Base-by-base conservation (phyloP, 306 rosid species). In the Comarum palustre region DNA sequence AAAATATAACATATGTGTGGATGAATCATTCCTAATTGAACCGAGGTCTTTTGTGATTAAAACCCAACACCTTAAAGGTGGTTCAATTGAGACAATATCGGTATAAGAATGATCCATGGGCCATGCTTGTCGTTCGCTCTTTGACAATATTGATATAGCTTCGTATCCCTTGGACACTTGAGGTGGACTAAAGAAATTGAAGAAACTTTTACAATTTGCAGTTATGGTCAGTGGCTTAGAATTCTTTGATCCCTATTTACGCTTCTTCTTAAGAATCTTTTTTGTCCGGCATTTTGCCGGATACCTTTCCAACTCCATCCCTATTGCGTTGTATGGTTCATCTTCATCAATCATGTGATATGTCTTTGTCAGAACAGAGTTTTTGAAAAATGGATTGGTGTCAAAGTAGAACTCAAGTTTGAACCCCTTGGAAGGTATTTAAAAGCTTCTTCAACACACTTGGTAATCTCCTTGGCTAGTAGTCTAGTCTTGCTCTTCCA, bases 371-470 rank as follows among this genome's bases (percentile, higher is more conserved):
- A 54, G 10, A 11, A 22, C 31, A 54, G 60, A 54, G 31, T 22
- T 54, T 54, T 1, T 81, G 76, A 89, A 91, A 71, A 75, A 87
- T 29, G 97, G 87, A 78, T 89, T 91, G 22, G 90, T 75, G 71
- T 91, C 91, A 45, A 89, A 89, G 84, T 73, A 87, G 78, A 91
- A 91, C 27, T 91, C 90, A 12, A 91, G 90, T 74, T 84, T 89
- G 86, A 91, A 91, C 62, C 97, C 97, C 78, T 87, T 89, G 17
- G 92, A 89, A 91, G 85, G 75, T 62, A 86, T 66, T 86, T 89
- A 61, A 91, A 92, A 51, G 92, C 97, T 78, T 79, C 89, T 82
- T 91, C 97, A 83, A 89, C 97, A 29, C 89, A 90, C 83, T 89
- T 89, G 0, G 90, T 54, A 10, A 54, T 54, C 60, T 54, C 29